These are phyloP conservation scores for Sporobolomyces roseus DNA, from an alignment of 768 basidiomycete species.

Conservation along the genomic window DNA sequence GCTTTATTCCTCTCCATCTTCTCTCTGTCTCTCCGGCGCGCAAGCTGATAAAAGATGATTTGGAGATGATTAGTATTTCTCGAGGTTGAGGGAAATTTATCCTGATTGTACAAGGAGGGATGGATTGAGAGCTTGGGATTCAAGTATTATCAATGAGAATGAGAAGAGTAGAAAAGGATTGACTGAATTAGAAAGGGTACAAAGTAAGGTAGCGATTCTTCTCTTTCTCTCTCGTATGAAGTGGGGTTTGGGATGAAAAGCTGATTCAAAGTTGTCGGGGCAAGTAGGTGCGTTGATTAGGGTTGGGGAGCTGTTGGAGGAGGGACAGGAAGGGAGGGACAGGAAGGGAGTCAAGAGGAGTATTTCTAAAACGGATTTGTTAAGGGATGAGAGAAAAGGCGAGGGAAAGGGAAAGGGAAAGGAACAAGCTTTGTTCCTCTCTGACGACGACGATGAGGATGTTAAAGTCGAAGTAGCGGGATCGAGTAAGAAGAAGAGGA, in stretches of 20 bases:
- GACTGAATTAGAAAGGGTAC: background rate
- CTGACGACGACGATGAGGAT: constrained; percentile 12
- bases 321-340: background rate
- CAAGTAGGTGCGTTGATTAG: background rate
- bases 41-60: too few relatives aligned
- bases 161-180: background rate
- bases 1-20: too few relatives aligned
- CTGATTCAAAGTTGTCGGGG: background rate
- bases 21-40: too few relatives aligned
- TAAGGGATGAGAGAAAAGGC: background rate
- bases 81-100: background rate
- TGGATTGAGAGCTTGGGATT: constrained; percentile 3
- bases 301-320: background rate
- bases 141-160: too few relatives aligned
- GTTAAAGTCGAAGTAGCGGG: background rate
- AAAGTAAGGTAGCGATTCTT: background rate
- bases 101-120: background rate
- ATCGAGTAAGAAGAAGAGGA: too few relatives aligned
- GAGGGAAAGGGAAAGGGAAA: background rate
- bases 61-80: constrained; percentile 1
- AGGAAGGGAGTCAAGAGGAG: background rate
- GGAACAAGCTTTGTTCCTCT: background rate
- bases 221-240: background rate
- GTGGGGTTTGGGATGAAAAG: background rate
- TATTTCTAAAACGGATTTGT: background rate